Percentiles rank a stretch among this genome's conserved stretches.
Conservation (phyloP, 306 rosid genomes). For the Nissolia schottii region DNA sequence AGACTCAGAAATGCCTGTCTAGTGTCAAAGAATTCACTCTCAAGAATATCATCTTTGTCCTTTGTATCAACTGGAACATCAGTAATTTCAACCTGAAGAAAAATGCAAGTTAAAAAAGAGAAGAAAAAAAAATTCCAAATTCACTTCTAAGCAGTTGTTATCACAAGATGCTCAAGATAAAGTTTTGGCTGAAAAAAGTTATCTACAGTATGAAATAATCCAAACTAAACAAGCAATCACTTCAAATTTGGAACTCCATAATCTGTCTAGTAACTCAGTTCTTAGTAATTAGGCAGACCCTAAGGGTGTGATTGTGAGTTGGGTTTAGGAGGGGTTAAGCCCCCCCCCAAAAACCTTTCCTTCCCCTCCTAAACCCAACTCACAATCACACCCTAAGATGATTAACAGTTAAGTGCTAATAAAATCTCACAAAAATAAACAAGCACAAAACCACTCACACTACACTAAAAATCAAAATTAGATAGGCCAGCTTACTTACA, state of each 20-base stretch:
- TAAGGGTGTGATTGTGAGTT: no score
- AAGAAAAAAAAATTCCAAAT: background rate
- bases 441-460: background rate
- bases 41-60: slow-evolving; percentile 95
- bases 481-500: slow-evolving; percentile 41
- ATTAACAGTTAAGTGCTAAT: background rate
- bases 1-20: slow-evolving; percentile 99
- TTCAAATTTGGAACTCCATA: background rate
- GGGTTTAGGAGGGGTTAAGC: no score
- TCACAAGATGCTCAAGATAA: background rate
- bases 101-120: background rate
- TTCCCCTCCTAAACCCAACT: no score
- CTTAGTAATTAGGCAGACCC: background rate
- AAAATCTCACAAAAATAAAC: slow-evolving; percentile 4
- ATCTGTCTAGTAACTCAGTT: background rate
- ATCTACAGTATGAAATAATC: background rate
- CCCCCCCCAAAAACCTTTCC: no score
- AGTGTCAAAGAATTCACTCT: slow-evolving; percentile 98
- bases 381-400: background rate
- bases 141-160: background rate
- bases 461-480: slow-evolving; percentile 11
- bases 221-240: background rate
- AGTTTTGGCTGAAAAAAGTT: background rate
- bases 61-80: slow-evolving; percentile 79
- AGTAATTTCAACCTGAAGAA: slow-evolving; percentile 62